A percentile compares a stretch with the other conserved stretches of the same genome.
Conservation (phyloP, 2,329 filamentous ascomycete genomes). For the Colletotrichum navitas region DNA sequence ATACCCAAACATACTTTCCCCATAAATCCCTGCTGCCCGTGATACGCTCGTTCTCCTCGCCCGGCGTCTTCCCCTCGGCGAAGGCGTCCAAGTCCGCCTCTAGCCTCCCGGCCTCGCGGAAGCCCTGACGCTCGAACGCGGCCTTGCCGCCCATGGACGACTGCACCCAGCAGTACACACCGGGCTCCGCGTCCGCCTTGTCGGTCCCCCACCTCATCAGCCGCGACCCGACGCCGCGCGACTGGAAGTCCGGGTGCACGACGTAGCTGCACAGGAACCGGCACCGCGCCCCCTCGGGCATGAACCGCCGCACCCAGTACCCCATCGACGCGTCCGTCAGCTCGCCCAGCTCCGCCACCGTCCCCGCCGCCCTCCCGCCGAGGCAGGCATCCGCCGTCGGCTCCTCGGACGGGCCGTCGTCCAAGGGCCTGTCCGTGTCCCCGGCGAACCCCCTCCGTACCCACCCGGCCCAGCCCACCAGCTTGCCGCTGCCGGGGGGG, state of each 20-base stretch:
- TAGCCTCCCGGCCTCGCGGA: slow-evolving; percentile 43
- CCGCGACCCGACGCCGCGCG: slow-evolving; percentile 50
- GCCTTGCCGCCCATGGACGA: slow-evolving; percentile 45
- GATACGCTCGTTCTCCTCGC: background rate
- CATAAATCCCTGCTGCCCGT: slow-evolving; percentile 43
- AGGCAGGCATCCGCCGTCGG: background rate
- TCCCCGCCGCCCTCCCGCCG: background rate
- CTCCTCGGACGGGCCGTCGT: slow-evolving; percentile 36
- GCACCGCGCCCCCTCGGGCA: slow-evolving; percentile 48
- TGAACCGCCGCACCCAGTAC: slow-evolving; percentile 46
- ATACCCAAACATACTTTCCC: slow-evolving; percentile 45
- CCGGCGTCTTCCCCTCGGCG: slow-evolving; percentile 10
- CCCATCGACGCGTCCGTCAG: slow-evolving; percentile 50
- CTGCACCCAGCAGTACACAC: slow-evolving; percentile 48
- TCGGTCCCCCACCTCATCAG: slow-evolving; percentile 52
- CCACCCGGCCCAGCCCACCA: slow-evolving; percentile 54
- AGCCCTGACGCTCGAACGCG: slow-evolving; percentile 50
- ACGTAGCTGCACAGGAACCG: slow-evolving; percentile 53
- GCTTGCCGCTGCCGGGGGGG: slow-evolving; percentile 44
- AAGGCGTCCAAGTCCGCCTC: slow-evolving; percentile 24
- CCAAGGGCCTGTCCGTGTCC: slow-evolving; percentile 43
- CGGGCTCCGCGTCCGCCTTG: slow-evolving; percentile 48
- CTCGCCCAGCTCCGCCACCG: slow-evolving; percentile 48
- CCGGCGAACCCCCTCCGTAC: slow-evolving; percentile 47
- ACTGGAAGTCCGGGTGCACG: slow-evolving; percentile 49